Percentiles rank a stretch among this genome's conserved stretches.
Conservation (phyloP, 345 rosid genomes). For the Turnera subulata region DNA sequence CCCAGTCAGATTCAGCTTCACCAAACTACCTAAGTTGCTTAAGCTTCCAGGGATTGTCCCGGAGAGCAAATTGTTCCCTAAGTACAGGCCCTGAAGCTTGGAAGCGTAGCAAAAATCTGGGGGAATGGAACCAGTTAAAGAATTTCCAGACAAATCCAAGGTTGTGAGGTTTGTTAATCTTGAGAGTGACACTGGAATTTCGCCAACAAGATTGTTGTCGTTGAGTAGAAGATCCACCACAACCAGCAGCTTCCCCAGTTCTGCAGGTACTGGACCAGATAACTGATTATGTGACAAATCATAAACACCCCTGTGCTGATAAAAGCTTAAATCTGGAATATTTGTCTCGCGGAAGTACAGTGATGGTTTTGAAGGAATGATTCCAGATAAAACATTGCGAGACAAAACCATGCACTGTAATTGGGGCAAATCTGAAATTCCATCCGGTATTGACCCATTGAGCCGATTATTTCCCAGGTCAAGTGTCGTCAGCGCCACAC, state of each 20-base stretch:
- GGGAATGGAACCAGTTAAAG: constrained; percentile 61
- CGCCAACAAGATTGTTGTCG: constrained; percentile 66
- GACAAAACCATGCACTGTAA: constrained; percentile 86
- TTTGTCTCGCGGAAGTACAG: constrained; percentile 55
- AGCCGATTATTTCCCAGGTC: constrained; percentile 76
- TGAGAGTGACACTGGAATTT: constrained; percentile 68
- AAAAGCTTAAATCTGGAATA: constrained; percentile 69
- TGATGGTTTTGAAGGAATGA: constrained; percentile 58
- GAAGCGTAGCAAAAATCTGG: constrained; percentile 47
- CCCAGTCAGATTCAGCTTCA: constrained; percentile 68
- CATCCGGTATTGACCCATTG: constrained; percentile 60
- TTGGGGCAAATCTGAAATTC: constrained; percentile 51
- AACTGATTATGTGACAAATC: constrained; percentile 44
- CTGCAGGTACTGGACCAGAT: constrained; percentile 68
- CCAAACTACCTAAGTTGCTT: constrained; percentile 56
- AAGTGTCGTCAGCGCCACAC: constrained; percentile 63
- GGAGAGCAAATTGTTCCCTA: constrained; percentile 63
- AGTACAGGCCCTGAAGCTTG: constrained; percentile 76
- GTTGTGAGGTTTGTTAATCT: constrained; percentile 59
- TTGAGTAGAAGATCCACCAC: constrained; percentile 61
- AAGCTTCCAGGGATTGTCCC: constrained; percentile 71
- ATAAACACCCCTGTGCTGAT: constrained; percentile 81
- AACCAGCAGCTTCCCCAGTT: constrained; percentile 63
- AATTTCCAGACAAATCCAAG: constrained; percentile 72
- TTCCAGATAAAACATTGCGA: constrained; percentile 65